A percentile compares a stretch with the other conserved stretches of the same genome.
These are phyloP conservation scores for Aspergillus steynii DNA, from an alignment of 495 filamentous ascomycete genomes.

Conservation along the genomic window DNA sequence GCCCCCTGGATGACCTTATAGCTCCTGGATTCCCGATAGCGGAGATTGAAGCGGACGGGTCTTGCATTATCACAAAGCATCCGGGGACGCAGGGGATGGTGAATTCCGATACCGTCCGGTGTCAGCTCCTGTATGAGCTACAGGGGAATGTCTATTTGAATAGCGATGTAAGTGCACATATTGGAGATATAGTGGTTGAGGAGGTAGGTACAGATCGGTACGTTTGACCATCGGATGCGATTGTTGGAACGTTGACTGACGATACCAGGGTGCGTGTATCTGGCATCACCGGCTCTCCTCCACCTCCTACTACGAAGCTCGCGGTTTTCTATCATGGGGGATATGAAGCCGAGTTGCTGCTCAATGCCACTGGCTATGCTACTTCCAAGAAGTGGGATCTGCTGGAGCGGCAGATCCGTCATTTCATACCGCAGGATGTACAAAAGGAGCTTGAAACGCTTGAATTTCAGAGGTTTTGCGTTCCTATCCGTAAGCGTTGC, in stretches of 20 bases:
- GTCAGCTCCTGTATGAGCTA: slow-evolving; percentile 57
- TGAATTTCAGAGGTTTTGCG: slow-evolving; percentile 29
- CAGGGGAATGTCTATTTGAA: slow-evolving; percentile 56
- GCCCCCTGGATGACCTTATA: slow-evolving; percentile 29
- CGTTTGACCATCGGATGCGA: too few species aligned
- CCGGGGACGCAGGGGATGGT: slow-evolving; percentile 24
- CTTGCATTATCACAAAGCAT: slow-evolving; percentile 34
- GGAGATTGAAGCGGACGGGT: slow-evolving; percentile 31
- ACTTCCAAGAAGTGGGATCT: slow-evolving; percentile 42
- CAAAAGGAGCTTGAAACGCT: slow-evolving; percentile 27
- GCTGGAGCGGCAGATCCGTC: slow-evolving; percentile 39
- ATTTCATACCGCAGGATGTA: slow-evolving; percentile 19
- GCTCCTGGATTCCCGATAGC: slow-evolving; percentile 42
- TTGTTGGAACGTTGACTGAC: too few species aligned
- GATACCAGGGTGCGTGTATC: slow-evolving; percentile 33
- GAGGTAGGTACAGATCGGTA: slow-evolving; percentile 9
- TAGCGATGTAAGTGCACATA: slow-evolving; percentile 50
- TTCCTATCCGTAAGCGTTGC: neutral
- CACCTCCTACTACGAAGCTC: slow-evolving; percentile 57
- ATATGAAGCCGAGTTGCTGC: slow-evolving; percentile 43
- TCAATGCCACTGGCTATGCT: slow-evolving; percentile 44
- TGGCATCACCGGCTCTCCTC: slow-evolving; percentile 44
- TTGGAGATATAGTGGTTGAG: slow-evolving; percentile 41
- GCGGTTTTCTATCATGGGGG: slow-evolving; percentile 50
- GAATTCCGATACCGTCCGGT: slow-evolving; percentile 44